Conservation (phyloP, 2,329 filamentous ascomycete genomes). For the Chaetothyriales sp. region DNA sequence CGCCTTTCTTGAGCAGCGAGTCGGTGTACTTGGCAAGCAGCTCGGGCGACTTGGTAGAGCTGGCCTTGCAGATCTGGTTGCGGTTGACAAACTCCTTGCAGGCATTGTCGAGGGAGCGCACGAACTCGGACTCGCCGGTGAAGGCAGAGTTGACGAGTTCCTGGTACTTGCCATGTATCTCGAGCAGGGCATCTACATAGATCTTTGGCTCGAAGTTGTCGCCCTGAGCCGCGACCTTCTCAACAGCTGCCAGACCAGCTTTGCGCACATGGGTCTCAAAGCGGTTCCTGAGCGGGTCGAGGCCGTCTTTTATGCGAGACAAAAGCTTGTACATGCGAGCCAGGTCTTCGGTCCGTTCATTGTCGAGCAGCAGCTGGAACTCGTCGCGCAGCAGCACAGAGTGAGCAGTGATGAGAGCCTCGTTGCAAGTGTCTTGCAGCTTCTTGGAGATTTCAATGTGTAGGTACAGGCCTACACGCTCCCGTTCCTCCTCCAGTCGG, state of each 20-base stretch:
- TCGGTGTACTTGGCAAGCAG: slow-evolving; percentile 92
- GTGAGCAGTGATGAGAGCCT: slow-evolving; percentile 80
- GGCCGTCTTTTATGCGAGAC: slow-evolving; percentile 73
- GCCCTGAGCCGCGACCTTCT: slow-evolving; percentile 77
- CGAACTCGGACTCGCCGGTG: slow-evolving; percentile 91
- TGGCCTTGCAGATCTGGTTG: slow-evolving; percentile 88
- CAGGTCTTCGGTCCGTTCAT: slow-evolving; percentile 90
- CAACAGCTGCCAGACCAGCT: slow-evolving; percentile 72
- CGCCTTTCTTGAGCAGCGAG: slow-evolving; percentile 79
- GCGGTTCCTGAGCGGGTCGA: slow-evolving; percentile 72
- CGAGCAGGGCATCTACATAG: slow-evolving; percentile 87
- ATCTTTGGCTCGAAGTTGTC: slow-evolving; percentile 91
- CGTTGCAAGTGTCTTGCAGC: slow-evolving; percentile 76
- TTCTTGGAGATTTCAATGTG: slow-evolving; percentile 76
- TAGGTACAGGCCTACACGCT: slow-evolving; percentile 80
- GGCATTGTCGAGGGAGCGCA: slow-evolving; percentile 87
- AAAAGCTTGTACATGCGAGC: slow-evolving; percentile 91
- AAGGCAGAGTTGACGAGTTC: slow-evolving; percentile 85
- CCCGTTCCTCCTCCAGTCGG: slow-evolving; percentile 81
- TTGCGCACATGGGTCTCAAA: slow-evolving; percentile 91
- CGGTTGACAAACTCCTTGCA: slow-evolving; percentile 97
- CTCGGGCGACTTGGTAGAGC: slow-evolving; percentile 87
- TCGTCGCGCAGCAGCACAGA: slow-evolving; percentile 78
- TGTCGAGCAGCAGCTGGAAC: slow-evolving; percentile 85
- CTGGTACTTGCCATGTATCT: slow-evolving; percentile 88